phyloP scores from a whole-genome alignment of 805 yeast species.

The Kurtzmaniella cleridarum region DNA sequence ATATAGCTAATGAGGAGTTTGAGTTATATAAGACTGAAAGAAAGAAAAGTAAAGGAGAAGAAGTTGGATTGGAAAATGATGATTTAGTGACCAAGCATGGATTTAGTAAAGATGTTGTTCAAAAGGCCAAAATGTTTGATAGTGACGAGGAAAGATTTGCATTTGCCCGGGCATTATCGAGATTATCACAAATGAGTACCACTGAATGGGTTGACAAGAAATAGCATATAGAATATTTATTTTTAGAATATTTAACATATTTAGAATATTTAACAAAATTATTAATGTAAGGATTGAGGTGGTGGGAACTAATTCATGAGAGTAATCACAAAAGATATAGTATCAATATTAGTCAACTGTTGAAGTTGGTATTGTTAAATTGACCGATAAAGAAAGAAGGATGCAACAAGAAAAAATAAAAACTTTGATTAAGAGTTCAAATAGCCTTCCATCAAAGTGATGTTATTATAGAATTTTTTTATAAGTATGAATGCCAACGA shows the following conservation, averaged over 20 bases:
- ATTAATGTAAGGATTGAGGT: too few species aligned
- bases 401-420: too few species aligned
- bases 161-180: constrained; percentile 87
- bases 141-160: constrained; percentile 96
- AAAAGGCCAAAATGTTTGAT: constrained; percentile 71
- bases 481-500: too few species aligned
- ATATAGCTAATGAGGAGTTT: constrained; percentile 43
- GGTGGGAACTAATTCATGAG: too few species aligned
- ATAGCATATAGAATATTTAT: not conserved
- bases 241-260: not conserved
- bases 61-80: constrained; percentile 44
- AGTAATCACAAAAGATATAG: too few species aligned
- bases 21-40: constrained; percentile 36
- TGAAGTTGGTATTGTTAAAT: too few species aligned
- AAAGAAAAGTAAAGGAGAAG: constrained; percentile 27
- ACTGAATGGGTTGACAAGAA: constrained; percentile 74
- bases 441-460: too few species aligned
- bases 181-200: constrained; percentile 91
- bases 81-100: constrained; percentile 72
- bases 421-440: too few species aligned
- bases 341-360: too few species aligned
- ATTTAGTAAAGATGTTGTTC: constrained; percentile 64
- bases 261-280: too few species aligned
- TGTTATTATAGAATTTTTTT: too few species aligned
- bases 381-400: too few species aligned